These are phyloP conservation scores for Blastosporella zonata DNA, from an alignment of 1,284 basidiomycete species.

Conservation along the genomic window DNA sequence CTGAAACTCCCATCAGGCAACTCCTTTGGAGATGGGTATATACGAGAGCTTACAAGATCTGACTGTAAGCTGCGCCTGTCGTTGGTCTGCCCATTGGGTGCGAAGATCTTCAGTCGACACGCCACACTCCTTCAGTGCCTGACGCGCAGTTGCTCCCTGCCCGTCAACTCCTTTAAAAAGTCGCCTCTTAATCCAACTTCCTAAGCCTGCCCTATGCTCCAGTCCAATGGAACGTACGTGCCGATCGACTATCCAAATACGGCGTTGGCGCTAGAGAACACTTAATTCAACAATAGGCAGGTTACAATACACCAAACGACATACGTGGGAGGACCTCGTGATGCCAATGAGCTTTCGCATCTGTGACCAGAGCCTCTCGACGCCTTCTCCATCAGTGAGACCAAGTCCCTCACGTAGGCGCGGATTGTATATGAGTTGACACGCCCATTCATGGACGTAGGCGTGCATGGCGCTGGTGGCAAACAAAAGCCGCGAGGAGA, in stretches of 20 bases:
- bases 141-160: constrained; percentile 10
- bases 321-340: background rate
- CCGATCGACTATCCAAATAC: constrained; percentile 29
- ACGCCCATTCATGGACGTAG: constrained; percentile 21
- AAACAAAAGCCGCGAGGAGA: constrained; percentile 26
- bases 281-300: too few species aligned
- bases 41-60: constrained; percentile 24
- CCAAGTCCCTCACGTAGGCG: constrained; percentile 15
- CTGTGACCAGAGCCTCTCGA: constrained; percentile 22
- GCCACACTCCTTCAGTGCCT: constrained; percentile 15
- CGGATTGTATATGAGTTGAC: constrained; percentile 36
- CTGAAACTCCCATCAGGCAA: constrained; percentile 19
- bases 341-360: background rate
- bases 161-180: constrained; percentile 12
- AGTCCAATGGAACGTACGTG: constrained; percentile 21
- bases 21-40: background rate
- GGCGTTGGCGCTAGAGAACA: constrained; percentile 19
- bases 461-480: constrained; percentile 39
- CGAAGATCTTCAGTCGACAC: constrained; percentile 20
- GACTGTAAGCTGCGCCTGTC: constrained; percentile 30
- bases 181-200: constrained; percentile 26
- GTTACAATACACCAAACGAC: background rate
- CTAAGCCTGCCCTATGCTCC: constrained; percentile 25
- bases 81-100: constrained; percentile 31
- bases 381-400: constrained; percentile 20